Base-by-base conservation (phyloP, 1,284 basidiomycete genomes). In the Cutaneotrichosporon cutaneum region DNA sequence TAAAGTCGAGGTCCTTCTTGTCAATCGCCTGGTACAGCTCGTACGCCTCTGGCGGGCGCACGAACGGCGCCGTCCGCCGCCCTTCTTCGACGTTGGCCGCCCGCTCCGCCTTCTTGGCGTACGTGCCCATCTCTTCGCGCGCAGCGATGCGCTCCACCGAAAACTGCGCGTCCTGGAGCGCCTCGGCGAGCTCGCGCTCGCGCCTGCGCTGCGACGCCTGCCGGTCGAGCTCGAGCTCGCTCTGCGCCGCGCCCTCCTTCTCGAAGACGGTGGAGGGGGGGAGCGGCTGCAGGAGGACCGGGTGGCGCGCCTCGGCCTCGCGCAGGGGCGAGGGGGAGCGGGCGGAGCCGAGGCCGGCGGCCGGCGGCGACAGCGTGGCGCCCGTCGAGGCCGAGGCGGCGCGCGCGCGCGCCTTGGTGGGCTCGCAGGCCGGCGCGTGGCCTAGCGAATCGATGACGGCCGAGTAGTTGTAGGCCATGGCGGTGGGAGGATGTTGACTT, bases 21-120 rank as follows among this genome's bases (percentile, higher is more conserved):
- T 80, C 79, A n/a, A 80, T 80, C 4, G 79, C 79, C 50, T 69
- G 62, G 61, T 80, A 80, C 9, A 80, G 69, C 65, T 80, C 77
- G 56, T 74, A 80, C 13, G 79, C 77, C 59, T 79, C 75, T 8
- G 79, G 79, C n/a, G 76, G 76, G 21, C 66, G 59, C 7, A 60
- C 56, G 56, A 80, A 80, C 9, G 65, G 67, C 60, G 65, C 69
- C 2, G 68, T 69, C 21, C 67, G 45, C 0, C 10, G 16, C 10
- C 9, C 50, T 21, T 39, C 10, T 58, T 58, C 48, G 33, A 60
- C 39, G 44, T 68, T 58, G 30, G 70, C 60, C 26, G 48, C 53
- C 7, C 9, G 16, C 10, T 21, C 35, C 4, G 39, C 35, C 35
- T 36, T 45, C 42, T 61, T 58, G 5, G 50, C 58, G 76, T 72